phyloP scores from a whole-genome alignment of 2,329 filamentous ascomycete species.

The Claviceps maximensis region DNA sequence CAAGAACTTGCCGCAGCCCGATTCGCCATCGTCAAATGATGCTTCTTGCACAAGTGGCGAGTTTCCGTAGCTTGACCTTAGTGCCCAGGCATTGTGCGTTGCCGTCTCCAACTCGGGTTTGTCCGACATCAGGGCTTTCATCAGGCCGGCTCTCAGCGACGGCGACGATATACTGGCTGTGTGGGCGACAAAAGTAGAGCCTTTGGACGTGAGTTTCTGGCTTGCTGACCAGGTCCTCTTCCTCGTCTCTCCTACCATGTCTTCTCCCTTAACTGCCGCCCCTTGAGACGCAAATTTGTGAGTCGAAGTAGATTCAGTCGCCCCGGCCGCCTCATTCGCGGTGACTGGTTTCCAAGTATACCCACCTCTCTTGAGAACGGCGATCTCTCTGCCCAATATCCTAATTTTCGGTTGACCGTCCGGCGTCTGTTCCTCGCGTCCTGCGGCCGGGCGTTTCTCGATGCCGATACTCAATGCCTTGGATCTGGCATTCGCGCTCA shows the following conservation, averaged over 20 bases:
- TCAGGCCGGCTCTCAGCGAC: conserved; percentile 28
- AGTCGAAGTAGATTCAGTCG: neutral
- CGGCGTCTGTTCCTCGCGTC: conserved; percentile 59
- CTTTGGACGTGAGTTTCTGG: conserved; percentile 34
- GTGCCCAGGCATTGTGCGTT: conserved; percentile 45
- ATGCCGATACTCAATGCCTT: conserved; percentile 68
- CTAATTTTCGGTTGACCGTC: conserved; percentile 61
- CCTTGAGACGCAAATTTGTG: neutral
- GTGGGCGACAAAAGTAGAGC: conserved; percentile 45
- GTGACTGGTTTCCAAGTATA: conserved; percentile 34
- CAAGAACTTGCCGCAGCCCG: conserved; percentile 43
- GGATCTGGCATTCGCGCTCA: conserved; percentile 65
- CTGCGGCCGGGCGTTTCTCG: conserved; percentile 42
- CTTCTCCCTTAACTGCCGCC: neutral
- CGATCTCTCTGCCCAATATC: conserved; percentile 60
- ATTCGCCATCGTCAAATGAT: conserved; percentile 49
- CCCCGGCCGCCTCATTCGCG: neutral
- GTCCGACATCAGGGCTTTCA: conserved; percentile 34
- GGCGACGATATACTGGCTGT: conserved; percentile 23
- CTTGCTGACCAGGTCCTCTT: conserved; percentile 36
- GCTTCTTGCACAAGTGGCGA: conserved; percentile 33
- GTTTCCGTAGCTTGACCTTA: conserved; percentile 21
- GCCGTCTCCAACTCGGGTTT: conserved; percentile 39
- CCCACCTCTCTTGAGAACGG: conserved; percentile 64
- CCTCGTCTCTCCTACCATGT: conserved; percentile 5